A percentile compares a stretch with the other conserved stretches of the same genome.
Evolutionary conservation across 139 green algal genomes (phyloP).

Genomic region (Choricystis sp.): DNA sequence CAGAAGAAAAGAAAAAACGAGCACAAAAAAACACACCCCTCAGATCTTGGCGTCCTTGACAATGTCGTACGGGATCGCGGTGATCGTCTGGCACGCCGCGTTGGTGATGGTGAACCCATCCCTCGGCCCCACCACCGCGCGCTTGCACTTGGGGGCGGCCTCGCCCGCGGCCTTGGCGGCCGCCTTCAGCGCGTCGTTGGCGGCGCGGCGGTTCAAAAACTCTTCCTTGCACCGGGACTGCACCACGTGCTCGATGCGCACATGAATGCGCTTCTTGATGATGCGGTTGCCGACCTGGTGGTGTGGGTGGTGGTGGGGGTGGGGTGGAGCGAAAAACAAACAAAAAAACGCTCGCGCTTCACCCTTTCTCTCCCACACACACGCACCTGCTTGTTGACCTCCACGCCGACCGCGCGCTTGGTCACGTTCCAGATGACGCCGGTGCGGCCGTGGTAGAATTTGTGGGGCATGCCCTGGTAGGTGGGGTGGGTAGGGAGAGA

Average conservation of each 20-base stretch:
- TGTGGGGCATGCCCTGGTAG: conserved; percentile 92
- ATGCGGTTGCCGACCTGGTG: conserved; percentile 74
- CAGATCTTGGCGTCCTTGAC: conserved; percentile 34
- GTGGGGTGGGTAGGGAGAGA: not conserved
- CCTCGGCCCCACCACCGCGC: conserved; percentile 47
- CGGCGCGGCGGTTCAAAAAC: conserved; percentile 65
- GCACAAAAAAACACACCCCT: not conserved
- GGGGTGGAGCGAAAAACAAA: not conserved
- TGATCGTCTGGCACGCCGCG: conserved; percentile 75
- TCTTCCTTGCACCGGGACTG: conserved; percentile 89
- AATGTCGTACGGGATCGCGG: conserved; percentile 95
- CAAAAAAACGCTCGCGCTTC: too few species aligned
- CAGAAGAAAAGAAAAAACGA: not conserved
- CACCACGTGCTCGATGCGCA: conserved; percentile 89
- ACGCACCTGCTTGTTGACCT: conserved; percentile 90
- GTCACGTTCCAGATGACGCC: conserved; percentile 96
- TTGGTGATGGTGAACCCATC: conserved; percentile 66
- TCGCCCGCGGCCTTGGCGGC: conserved; percentile 52
- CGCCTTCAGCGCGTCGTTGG: conserved; percentile 69
- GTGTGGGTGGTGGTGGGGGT: not conserved
- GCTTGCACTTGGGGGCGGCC: conserved; percentile 40
- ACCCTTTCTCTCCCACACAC: not conserved
- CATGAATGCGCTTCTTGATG: conserved; percentile 93
- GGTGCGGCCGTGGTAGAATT: conserved; percentile 96
- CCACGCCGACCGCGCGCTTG: conserved; percentile 90